Base-by-base conservation (phyloP, 345 rosid genomes). In the Eutrema yunnanense region DNA sequence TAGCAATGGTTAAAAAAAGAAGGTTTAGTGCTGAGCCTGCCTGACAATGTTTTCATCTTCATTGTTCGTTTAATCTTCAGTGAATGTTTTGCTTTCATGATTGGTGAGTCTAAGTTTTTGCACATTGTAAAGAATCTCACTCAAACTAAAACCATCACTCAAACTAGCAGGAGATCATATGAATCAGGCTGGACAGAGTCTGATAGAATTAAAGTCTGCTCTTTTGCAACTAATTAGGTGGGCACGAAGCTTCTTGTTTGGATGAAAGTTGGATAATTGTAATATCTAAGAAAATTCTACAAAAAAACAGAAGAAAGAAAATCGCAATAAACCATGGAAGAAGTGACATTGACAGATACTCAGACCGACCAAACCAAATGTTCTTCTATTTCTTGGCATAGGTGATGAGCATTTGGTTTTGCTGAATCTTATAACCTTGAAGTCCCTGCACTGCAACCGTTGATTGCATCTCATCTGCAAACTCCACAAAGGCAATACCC, bases 401-500 rank as follows among this genome's bases (percentile, higher is more conserved):
- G 11, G 96, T 83, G 66, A 92, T 90, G 73, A 77, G 76, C 98
- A 95, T 88, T 48, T 81, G 85, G 80, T 89, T 87, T 60, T 88
- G 95, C 48, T 81, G 82, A 47, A 94, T 81, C 85, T 88, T 95
- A 72, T 82, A 88, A 71, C 89, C 83, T 79, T 92, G 98, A 62
- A 92, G 96, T 29, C 70, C 87, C 56, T 88, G 96, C 98, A 95
- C 84, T 5, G 97, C 99, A 3, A 81, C 84, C 0, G 96, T 86
- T 16, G 99, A 84, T 64, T 90, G 99, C 88, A 87, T 81, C 85
- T 95, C 99, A 19, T 95, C 92, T 14, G 82, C 82, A 62, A 75
- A 92, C 84, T 92, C 99, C 9, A 95, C 93, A 70, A 95, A 95
- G 79, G 99, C 99, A 8, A 95, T 95, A 32, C 99, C 98, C 0